A percentile compares a stretch with the other conserved stretches of the same genome.
Evolutionary conservation across 257 asterid genomes (phyloP).

Genomic region (Solanum paucissectum): DNA sequence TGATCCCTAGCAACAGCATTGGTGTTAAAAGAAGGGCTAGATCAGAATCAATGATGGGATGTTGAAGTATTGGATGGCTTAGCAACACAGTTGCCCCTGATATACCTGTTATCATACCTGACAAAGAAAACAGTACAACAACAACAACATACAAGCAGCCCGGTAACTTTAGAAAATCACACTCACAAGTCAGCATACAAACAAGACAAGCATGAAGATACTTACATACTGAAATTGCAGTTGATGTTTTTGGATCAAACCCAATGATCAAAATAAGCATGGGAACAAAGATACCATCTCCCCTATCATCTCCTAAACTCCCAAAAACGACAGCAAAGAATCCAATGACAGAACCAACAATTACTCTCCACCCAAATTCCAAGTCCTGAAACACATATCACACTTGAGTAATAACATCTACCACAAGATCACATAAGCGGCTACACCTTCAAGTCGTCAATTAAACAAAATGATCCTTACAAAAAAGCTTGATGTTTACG

Average conservation of each 20-base stretch:
- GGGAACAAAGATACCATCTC: constrained; percentile 52
- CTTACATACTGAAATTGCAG: constrained; percentile 50
- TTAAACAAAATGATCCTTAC: not conserved
- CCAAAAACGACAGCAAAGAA: constrained; percentile 55
- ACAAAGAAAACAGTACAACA: not conserved
- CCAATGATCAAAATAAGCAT: constrained; percentile 45
- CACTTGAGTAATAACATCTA: not conserved
- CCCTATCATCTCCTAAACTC: constrained; percentile 55
- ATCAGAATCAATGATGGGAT: constrained; percentile 50
- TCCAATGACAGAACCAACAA: constrained; percentile 35
- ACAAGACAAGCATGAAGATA: no score
- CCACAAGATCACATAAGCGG: not conserved
- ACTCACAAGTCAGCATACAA: no score
- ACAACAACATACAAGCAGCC: no score
- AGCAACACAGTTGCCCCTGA: constrained; percentile 44
- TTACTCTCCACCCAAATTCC: constrained; percentile 48
- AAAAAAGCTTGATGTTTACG: not conserved
- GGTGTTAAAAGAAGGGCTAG: constrained; percentile 55
- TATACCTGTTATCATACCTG: constrained; percentile 58
- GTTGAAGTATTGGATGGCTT: constrained; percentile 42
- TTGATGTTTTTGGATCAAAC: constrained; percentile 41
- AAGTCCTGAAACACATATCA: constrained; percentile 21
- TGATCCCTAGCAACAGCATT: constrained; percentile 49
- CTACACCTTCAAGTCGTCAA: not conserved
- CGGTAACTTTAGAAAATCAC: no score